Evolutionary conservation across 2,329 filamentous ascomycete genomes (phyloP), one percentile per base, ranked within the genome.

Genomic region (Trichoderma simmonsii): DNA sequence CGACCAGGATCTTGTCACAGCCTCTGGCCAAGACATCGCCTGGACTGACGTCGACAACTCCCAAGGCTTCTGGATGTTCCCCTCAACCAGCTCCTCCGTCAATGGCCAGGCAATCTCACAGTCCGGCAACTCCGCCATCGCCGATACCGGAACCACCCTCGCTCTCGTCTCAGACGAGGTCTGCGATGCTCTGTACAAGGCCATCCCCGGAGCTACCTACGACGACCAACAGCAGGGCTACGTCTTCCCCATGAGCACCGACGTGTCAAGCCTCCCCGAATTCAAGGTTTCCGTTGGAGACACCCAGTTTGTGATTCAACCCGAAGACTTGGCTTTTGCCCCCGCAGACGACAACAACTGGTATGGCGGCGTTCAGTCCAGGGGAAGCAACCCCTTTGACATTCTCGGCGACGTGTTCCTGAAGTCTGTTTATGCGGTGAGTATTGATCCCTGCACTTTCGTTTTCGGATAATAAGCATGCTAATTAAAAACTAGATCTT

Each of bases 21-120:
- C 92, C 76, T 92, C 91, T 79, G 84, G 80, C 3, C 92, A 92
- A 34, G 77, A 85, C 3, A 86, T 95, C 76, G 81, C 85, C 24
- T 93, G 89, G 78, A 84, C 90, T n/a, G 83, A 86, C 12, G 85
- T 93, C 73, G 88, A 93, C 78, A 85, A 84, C 28, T 85, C 84
- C 14, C 81, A 84, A 28, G 92, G 92, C 8, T 93, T 90, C 83
- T 94, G 92, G 92, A 64, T 69, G 34, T 78, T 76, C 60, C 75
- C 74, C 1, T 74, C 75, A 11, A 70, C 51, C 8, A 75, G 76
- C 57, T 77, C 76, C 59, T 65, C 74, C 34, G 65, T 78, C 59
- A 76, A 74, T 43, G 26, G 61, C 24, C 70, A 70, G 6, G 24
- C 32, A 3, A 56, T 77, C 68, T 75, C 60, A 11, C 21, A 51